A percentile compares a stretch with the other conserved stretches of the same genome.
These are phyloP conservation scores for Amanita phalloides DNA, from an alignment of 768 basidiomycete species.

Conservation along the genomic window DNA sequence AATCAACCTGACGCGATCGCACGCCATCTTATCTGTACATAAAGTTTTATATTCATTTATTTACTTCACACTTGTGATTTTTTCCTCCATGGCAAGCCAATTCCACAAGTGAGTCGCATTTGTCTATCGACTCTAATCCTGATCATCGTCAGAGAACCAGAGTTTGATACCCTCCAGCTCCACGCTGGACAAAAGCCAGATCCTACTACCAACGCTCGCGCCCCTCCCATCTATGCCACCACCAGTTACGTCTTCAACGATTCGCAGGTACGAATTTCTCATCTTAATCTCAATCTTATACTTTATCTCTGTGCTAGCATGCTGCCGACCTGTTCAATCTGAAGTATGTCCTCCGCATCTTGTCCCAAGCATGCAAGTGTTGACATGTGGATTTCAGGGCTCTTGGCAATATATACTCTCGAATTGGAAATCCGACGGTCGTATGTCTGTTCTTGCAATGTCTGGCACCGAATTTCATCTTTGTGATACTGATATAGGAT, in stretches of 20 bases:
- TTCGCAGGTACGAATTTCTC: conserved; percentile 35
- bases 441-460: conserved; percentile 21
- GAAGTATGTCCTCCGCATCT: conserved; percentile 21
- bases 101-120: conserved; percentile 24
- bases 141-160: conserved; percentile 34
- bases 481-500: conserved; percentile 28
- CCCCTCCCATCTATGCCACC: conserved; percentile 67
- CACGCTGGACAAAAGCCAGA: conserved; percentile 67
- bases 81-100: conserved; percentile 19
- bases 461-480: neutral
- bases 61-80: neutral
- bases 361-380: neutral
- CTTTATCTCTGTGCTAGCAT: conserved; percentile 29
- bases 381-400: conserved; percentile 21
- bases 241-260: conserved; percentile 69
- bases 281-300: neutral
- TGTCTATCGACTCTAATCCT: neutral
- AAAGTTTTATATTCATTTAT: too few relatives aligned
- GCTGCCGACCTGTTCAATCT: conserved; percentile 64
- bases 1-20: neutral
- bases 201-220: conserved; percentile 58
- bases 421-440: conserved; percentile 59
- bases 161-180: conserved; percentile 73
- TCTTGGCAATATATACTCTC: conserved; percentile 53
- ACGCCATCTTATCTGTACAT: neutral